Percentiles rank a stretch among this genome's conserved stretches.
Conservation (phyloP, 371 early-diverging fungal genomes). For the Parasitella parasitica region DNA sequence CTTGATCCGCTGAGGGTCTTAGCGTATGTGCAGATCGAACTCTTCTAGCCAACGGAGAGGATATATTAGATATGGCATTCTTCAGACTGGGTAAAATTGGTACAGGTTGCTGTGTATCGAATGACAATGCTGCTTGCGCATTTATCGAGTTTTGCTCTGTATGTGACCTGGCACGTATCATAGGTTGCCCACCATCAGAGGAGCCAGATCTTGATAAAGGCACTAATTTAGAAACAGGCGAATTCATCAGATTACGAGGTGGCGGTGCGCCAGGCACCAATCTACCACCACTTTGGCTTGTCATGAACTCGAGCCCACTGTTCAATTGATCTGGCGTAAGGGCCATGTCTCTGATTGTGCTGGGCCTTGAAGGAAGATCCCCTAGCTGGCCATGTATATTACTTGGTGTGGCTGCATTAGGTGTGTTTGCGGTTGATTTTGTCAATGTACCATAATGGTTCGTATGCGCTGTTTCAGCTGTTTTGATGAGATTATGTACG, state of each 20-base stretch:
- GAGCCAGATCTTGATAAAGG: conserved; percentile 24
- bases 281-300: neutral
- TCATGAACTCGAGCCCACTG: neutral
- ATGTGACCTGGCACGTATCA: conserved; percentile 41
- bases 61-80: neutral
- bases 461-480: neutral
- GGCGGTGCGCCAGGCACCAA: conserved; percentile 10
- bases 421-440: neutral
- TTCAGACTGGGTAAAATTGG: conserved; percentile 3
- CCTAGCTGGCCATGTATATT: neutral
- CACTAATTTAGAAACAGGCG: conserved; percentile 25
- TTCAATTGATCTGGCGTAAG: neutral
- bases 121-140: neutral
- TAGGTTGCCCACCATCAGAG: conserved; percentile 18
- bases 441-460: neutral
- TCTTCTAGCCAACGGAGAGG: conserved; percentile 35
- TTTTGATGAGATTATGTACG: neutral
- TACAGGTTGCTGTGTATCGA: neutral
- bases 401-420: neutral
- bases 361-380: neutral
- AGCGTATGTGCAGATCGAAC: conserved; percentile 44
- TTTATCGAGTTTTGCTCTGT: conserved; percentile 32
- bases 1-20: conserved; percentile 29
- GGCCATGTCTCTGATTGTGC: neutral
- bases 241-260: conserved; percentile 11